phyloP scores from a whole-genome alignment of 805 yeast genomes.

The Candida alai region DNA sequence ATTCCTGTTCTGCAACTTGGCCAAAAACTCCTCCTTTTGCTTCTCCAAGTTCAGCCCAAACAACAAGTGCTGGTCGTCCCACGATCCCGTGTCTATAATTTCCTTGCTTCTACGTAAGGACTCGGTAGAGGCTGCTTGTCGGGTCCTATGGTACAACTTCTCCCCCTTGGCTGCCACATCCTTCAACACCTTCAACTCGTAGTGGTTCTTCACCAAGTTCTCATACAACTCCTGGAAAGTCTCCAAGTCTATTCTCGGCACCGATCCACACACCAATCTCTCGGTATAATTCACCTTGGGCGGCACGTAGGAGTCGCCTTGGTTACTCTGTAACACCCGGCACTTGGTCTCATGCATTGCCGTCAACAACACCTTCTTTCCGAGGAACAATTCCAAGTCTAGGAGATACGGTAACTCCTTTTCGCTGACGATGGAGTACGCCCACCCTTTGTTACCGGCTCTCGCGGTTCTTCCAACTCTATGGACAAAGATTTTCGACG shows the following conservation, averaged over 20 bases:
- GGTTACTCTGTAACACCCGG: constrained; percentile 46
- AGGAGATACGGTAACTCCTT: constrained; percentile 84
- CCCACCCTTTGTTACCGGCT: constrained; percentile 98
- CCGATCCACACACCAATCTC: constrained; percentile 76
- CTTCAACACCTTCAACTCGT: constrained; percentile 60
- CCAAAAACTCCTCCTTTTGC: constrained; percentile 70
- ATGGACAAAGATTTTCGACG: constrained; percentile 91
- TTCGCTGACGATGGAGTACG: constrained; percentile 83
- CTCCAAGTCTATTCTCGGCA: constrained; percentile 74
- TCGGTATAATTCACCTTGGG: constrained; percentile 70
- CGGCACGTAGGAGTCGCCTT: constrained; percentile 40
- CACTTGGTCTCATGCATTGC: constrained; percentile 63
- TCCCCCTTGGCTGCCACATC: constrained; percentile 86
- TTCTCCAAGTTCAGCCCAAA: constrained; percentile 74
- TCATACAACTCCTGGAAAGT: constrained; percentile 67
- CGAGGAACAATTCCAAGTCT: constrained; percentile 87
- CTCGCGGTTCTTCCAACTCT: constrained; percentile 99
- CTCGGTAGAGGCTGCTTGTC: constrained; percentile 82
- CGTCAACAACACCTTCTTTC: constrained; percentile 71
- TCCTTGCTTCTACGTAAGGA: constrained; percentile 85
- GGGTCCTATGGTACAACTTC: constrained; percentile 76
- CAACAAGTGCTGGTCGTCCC: constrained; percentile 85
- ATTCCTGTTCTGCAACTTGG: constrained; percentile 62
- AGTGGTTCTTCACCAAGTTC: constrained; percentile 54
- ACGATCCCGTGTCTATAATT: constrained; percentile 58